Percentiles rank a stretch among this genome's conserved stretches.
These are phyloP conservation scores for Protostelium mycophagum DNA, from an alignment of 78 protist genomes.

Conservation along the genomic window DNA sequence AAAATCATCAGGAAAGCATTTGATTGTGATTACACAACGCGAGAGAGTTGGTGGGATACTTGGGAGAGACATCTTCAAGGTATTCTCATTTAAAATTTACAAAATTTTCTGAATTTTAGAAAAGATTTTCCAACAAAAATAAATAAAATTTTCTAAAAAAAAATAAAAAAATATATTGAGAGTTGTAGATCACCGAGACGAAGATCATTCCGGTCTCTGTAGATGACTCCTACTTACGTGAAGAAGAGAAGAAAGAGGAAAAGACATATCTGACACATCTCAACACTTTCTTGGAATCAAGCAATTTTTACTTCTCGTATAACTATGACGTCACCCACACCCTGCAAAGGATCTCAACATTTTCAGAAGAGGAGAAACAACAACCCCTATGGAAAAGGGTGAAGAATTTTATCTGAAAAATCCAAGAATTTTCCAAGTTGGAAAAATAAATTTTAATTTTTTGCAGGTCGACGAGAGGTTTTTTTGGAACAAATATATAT, in stretches of 20 bases:
- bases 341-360: slow-evolving; percentile 25
- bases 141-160: too few species aligned
- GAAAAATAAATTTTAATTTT: slow-evolving; percentile 14
- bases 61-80: neutral
- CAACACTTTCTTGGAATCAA: slow-evolving; percentile 31
- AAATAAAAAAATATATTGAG: too few species aligned
- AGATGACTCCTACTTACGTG: neutral
- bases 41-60: neutral
- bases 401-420: too few species aligned
- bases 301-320: slow-evolving; percentile 36
- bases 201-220: neutral
- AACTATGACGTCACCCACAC: slow-evolving; percentile 45
- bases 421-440: too few species aligned
- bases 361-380: neutral
- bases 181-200: neutral
- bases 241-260: slow-evolving; percentile 39
- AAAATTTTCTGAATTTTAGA: too few species aligned
- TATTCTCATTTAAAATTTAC: neutral
- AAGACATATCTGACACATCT: slow-evolving; percentile 32
- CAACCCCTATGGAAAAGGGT: neutral
- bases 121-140: too few species aligned
- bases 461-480: slow-evolving; percentile 2
- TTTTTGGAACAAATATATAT: neutral
- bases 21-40: neutral
- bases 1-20: neutral